These are phyloP conservation scores for Kregervanrija fluxuum DNA, from an alignment of 805 yeast genomes.

Conservation along the genomic window DNA sequence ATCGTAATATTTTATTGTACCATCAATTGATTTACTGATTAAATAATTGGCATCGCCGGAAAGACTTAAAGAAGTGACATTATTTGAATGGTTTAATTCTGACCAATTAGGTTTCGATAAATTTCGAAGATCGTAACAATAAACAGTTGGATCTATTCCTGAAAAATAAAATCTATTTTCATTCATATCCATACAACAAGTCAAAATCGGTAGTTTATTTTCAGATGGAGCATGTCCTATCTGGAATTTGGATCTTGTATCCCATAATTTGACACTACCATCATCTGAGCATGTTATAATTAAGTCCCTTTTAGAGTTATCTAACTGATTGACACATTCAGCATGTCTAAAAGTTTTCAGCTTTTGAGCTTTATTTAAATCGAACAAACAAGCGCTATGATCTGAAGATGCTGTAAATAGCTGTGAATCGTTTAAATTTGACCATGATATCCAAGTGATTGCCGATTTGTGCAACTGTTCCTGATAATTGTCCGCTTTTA, in stretches of 20 bases:
- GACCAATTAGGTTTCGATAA: conserved; percentile 37
- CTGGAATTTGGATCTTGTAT: conserved; percentile 44
- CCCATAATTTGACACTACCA: conserved; percentile 59
- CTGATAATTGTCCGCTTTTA: neutral
- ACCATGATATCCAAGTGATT: conserved; percentile 54
- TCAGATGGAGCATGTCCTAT: conserved; percentile 25
- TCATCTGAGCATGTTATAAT: conserved; percentile 59
- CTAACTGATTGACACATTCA: conserved; percentile 48
- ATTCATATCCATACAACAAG: conserved; percentile 34
- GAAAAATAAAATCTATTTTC: conserved; percentile 44
- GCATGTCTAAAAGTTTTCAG: conserved; percentile 38
- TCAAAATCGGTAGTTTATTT: conserved; percentile 46
- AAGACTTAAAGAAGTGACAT: conserved; percentile 49
- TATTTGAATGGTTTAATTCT: conserved; percentile 37
- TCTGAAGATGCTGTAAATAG: conserved; percentile 56
- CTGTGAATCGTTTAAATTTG: conserved; percentile 31
- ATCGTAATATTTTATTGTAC: conserved; percentile 50
- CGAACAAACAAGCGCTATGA: conserved; percentile 54
- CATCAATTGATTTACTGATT: conserved; percentile 49
- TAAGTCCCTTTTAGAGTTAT: conserved; percentile 22
- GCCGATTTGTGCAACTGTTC: conserved; percentile 47
- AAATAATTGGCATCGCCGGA: conserved; percentile 35
- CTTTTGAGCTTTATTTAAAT: conserved; percentile 47
- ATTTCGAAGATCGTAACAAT: conserved; percentile 51
- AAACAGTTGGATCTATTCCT: conserved; percentile 63